These are phyloP conservation scores for Amanita polypyramis DNA, from an alignment of 768 basidiomycete species.

Conservation along the genomic window DNA sequence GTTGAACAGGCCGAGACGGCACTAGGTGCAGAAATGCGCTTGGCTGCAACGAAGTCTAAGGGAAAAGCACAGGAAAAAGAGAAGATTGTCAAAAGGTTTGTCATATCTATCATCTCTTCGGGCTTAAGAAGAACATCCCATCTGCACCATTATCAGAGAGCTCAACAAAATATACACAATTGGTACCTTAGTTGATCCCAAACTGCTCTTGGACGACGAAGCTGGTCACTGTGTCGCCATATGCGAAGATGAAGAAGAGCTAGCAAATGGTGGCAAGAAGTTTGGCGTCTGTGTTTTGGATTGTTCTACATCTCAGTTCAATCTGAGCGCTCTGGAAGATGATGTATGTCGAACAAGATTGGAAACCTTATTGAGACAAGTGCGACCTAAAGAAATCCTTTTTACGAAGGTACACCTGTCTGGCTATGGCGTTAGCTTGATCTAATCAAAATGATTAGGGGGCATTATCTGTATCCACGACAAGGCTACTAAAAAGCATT, in stretches of 20 bases:
- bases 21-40: slow-evolving; percentile 92
- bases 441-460: slow-evolving; percentile 38
- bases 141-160: slow-evolving; percentile 32
- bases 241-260: slow-evolving; percentile 45
- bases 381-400: slow-evolving; percentile 85
- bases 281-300: slow-evolving; percentile 92
- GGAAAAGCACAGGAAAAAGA: slow-evolving; percentile 56
- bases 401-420: slow-evolving; percentile 64
- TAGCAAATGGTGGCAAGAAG: slow-evolving; percentile 29
- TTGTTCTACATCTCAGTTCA: slow-evolving; percentile 92
- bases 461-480: slow-evolving; percentile 74
- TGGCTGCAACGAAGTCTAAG: slow-evolving; percentile 58
- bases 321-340: slow-evolving; percentile 81
- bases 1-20: slow-evolving; percentile 98
- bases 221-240: slow-evolving; percentile 92
- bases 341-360: slow-evolving; percentile 87
- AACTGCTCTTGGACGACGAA: slow-evolving; percentile 84
- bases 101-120: not conserved
- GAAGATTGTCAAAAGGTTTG: slow-evolving; percentile 80
- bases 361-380: slow-evolving; percentile 87
- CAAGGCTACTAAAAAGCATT: slow-evolving; percentile 69
- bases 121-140: not conserved
- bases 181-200: slow-evolving; percentile 88
- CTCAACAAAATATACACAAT: slow-evolving; percentile 94
- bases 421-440: not conserved